Base-by-base conservation (phyloP, 768 basidiomycete genomes). In the Tylopilus vinaceipallidus region DNA sequence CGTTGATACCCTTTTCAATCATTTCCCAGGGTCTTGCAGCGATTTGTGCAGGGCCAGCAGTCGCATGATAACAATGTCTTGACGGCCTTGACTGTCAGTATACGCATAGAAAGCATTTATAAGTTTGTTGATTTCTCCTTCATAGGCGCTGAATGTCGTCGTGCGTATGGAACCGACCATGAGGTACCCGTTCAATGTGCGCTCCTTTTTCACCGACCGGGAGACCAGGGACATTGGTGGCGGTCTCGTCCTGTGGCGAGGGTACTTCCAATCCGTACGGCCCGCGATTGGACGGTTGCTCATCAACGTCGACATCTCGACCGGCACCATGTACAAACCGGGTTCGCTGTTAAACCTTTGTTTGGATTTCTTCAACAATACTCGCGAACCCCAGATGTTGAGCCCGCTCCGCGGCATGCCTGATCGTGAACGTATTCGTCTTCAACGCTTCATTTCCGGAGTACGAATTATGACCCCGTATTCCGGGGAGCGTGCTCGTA, bases 231-330 rank as follows among this genome's bases (percentile, higher is more conserved):
- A 67, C 24, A 79, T 89, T 22, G 84, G 87, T 1, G 61, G 64
- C 0, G 88, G 90, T 0, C 73, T 91, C 3, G 76, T 81, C 13
- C 73, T 89, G 0, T 88, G 87, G 87, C 75, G 88, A 3, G 89
- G 89, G 0, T 89, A 86, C 47, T 91, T 91, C 67, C 89, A 91
- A 61, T 86, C 84, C 0, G 76, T 89, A 12, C 75, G 89, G 19
- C 88, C 88, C 4, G 79, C 78, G 0, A 74, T 82, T 16, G 81
- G 81, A 0, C 70, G 71, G 0, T 77, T 91, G 58, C 64, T 89
- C 23, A 72, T 91, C 56, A 91, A 91, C 50, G 75, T 91, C 54
- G 89, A 91, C 53, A 86, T 89, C 40, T 81, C 83, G 0, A 87
- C 88, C 0, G 88, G 83, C 0, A 77, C 82, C 23, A 87, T 91